Percentiles rank a stretch among this genome's conserved stretches.
These are phyloP conservation scores for Myriangium duriaei DNA, from an alignment of 2,329 filamentous ascomycete species.

Conservation along the genomic window DNA sequence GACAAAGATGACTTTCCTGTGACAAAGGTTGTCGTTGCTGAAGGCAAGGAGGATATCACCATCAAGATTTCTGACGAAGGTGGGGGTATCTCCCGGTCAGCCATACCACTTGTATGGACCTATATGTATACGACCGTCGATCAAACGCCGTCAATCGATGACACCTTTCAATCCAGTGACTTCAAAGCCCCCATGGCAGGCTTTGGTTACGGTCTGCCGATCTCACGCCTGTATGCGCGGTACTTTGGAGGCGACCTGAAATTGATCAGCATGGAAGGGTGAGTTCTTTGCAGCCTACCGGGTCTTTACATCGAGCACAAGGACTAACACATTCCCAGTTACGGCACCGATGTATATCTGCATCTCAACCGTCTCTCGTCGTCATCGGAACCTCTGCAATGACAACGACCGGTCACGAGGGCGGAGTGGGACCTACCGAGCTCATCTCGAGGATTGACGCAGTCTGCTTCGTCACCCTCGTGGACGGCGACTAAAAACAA, in stretches of 20 bases:
- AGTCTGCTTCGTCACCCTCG: slow-evolving; percentile 12
- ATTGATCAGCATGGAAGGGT: slow-evolving; percentile 99
- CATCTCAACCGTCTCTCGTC: slow-evolving; percentile 92
- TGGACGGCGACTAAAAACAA: too few species aligned
- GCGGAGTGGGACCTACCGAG: slow-evolving; percentile 41
- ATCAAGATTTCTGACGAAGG: slow-evolving; percentile 98
- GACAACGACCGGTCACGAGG: slow-evolving; percentile 79
- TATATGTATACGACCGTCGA: slow-evolving; percentile 99
- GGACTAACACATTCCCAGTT: slow-evolving; percentile 42
- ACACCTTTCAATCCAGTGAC: slow-evolving; percentile 96
- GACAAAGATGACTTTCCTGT: slow-evolving; percentile 94
- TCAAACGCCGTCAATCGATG: slow-evolving; percentile 84
- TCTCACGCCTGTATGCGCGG: slow-evolving; percentile 82
- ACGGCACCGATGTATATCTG: slow-evolving; percentile 96
- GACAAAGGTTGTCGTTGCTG: slow-evolving; percentile 93
- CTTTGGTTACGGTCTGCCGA: slow-evolving; percentile 94
- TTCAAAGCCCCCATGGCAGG: slow-evolving; percentile 99
- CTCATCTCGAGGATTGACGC: slow-evolving; percentile 21
- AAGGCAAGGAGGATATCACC: slow-evolving; percentile 96
- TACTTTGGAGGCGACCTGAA: slow-evolving; percentile 98
- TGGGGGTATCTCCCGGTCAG: slow-evolving; percentile 82
- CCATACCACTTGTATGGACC: slow-evolving; percentile 97
- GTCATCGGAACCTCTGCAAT: slow-evolving; percentile 93
- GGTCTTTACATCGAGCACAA: too few species aligned
- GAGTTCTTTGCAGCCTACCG: too few species aligned